These are phyloP conservation scores for Achlya hypogyna DNA, from an alignment of 352 stramenopile genomes.

Conservation along the genomic window DNA sequence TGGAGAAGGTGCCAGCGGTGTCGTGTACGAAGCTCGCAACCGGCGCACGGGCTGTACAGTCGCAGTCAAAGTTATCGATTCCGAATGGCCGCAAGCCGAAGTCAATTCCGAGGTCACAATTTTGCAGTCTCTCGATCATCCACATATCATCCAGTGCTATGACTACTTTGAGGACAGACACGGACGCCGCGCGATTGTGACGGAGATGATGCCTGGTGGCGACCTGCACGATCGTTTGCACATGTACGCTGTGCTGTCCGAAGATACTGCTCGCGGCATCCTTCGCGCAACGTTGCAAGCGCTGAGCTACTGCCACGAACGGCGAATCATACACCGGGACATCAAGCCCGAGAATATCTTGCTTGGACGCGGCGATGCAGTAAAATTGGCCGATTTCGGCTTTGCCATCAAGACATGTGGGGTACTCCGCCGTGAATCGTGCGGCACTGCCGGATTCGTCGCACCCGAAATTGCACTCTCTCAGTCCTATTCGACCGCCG, in stretches of 20 bases:
- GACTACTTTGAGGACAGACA: conserved; percentile 86
- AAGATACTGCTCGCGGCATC: background rate
- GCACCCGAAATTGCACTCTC: background rate
- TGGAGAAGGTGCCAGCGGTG: conserved; percentile 46
- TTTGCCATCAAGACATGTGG: background rate
- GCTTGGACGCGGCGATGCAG: background rate
- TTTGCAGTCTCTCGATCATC: conserved; percentile 73
- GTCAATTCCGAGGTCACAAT: conserved; percentile 43
- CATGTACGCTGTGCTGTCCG: background rate
- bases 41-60: conserved; percentile 33
- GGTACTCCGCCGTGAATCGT: background rate
- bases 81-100: conserved; percentile 41
- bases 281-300: background rate
- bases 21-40: conserved; percentile 39
- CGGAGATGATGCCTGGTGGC: conserved; percentile 84
- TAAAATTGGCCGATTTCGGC: background rate
- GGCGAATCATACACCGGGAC: background rate
- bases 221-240: background rate
- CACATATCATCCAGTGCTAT: conserved; percentile 84
- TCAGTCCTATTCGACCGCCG: background rate
- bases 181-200: conserved; percentile 96
- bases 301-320: background rate
- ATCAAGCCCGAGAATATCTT: background rate
- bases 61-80: conserved; percentile 66
- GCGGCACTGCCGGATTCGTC: background rate